These are phyloP conservation scores for Fusarium longipes DNA, from an alignment of 2,329 filamentous ascomycete species.

Conservation along the genomic window DNA sequence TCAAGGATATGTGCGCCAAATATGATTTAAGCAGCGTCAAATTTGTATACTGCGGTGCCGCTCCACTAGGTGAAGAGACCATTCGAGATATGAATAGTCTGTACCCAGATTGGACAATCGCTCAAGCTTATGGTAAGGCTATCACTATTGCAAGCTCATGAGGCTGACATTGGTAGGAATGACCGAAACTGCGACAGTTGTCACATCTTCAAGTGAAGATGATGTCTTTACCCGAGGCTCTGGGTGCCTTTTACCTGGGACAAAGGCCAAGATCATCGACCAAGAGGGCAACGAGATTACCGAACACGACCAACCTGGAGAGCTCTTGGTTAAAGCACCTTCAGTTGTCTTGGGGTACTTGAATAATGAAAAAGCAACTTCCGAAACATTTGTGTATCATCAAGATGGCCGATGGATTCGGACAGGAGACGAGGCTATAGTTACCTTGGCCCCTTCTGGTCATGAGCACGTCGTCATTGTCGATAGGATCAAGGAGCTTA, in stretches of 20 bases:
- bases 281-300: constrained; percentile 75
- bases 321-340: constrained; percentile 83
- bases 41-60: constrained; percentile 58
- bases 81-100: constrained; percentile 69
- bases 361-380: constrained; percentile 84
- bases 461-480: constrained; percentile 87
- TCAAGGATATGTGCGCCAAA: constrained; percentile 11
- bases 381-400: constrained; percentile 77
- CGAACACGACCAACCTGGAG: constrained; percentile 77
- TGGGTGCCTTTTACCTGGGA: constrained; percentile 72
- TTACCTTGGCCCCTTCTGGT: constrained; percentile 71
- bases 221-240: constrained; percentile 77
- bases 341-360: constrained; percentile 85
- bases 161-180: constrained; percentile 56
- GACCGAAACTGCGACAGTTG: constrained; percentile 26
- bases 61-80: constrained; percentile 77
- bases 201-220: constrained; percentile 55
- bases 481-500: constrained; percentile 77
- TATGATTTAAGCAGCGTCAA: constrained; percentile 28
- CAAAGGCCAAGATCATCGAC: constrained; percentile 72
- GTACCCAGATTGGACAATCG: constrained; percentile 73
- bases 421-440: constrained; percentile 85
- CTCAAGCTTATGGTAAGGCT: constrained; percentile 77
- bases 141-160: constrained; percentile 51
- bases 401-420: constrained; percentile 79